Evolutionary conservation across 1,284 basidiomycete species (phyloP).

Genomic region (Apiotrichum montevideense): DNA sequence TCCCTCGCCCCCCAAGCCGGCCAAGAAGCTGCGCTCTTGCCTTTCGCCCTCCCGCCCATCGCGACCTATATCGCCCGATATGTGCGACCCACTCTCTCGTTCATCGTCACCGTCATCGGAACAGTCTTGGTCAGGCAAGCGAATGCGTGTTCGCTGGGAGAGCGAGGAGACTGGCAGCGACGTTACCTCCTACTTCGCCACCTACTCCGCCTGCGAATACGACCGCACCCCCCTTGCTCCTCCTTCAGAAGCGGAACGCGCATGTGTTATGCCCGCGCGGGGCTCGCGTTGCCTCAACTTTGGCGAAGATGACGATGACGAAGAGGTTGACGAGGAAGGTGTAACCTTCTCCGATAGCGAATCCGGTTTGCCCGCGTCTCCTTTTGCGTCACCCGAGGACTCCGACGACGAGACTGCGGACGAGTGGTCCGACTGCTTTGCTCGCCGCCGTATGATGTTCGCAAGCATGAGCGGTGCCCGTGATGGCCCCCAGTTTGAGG

Average conservation of each 20-base stretch:
- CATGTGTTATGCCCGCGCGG: conserved; percentile 44
- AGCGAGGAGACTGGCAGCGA: conserved; percentile 29
- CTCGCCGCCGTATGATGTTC: conserved; percentile 43
- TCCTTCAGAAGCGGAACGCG: conserved; percentile 42
- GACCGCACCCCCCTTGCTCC: conserved; percentile 48
- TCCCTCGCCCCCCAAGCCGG: conserved; percentile 14
- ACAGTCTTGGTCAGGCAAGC: conserved; percentile 18
- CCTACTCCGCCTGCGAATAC: conserved; percentile 45
- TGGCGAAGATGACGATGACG: conserved; percentile 17
- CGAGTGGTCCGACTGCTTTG: conserved; percentile 42
- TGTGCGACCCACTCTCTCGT: not conserved
- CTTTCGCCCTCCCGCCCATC: conserved; percentile 28
- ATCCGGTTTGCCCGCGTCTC: conserved; percentile 9
- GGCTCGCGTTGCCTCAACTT: conserved; percentile 32
- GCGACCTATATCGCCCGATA: not conserved
- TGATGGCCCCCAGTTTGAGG: conserved; percentile 35
- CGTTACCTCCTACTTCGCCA: conserved; percentile 40
- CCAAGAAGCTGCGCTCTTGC: conserved; percentile 37
- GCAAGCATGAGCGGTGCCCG: conserved; percentile 27
- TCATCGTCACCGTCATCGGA: conserved; percentile 11
- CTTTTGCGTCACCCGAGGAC: conserved; percentile 19
- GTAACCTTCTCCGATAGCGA: not conserved
- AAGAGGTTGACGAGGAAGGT: conserved; percentile 7
- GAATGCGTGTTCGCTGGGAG: conserved; percentile 40
- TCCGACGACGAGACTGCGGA: conserved; percentile 6